Base-by-base conservation (phyloP, 306 rosid genomes). In the Canavalia gladiata region DNA sequence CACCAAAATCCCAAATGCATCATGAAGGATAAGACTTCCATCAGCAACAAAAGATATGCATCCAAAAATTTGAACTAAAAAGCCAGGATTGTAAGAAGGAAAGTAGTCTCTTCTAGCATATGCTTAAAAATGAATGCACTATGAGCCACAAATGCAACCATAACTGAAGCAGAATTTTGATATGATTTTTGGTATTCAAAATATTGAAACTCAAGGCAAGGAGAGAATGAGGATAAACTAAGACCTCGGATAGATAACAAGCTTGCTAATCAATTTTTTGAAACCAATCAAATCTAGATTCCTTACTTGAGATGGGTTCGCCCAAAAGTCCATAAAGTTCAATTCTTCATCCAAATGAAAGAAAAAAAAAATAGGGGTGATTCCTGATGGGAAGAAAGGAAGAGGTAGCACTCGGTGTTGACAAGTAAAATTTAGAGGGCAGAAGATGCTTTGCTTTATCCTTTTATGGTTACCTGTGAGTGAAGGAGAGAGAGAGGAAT, bases 361-460 rank as follows among this genome's bases (percentile, higher is more conserved):
- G 65, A 62, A 46, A 30, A 54, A 4, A 33, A 67, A 75, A 60
- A 62, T 33, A 62, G 28, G 9, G 51, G 34, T 31, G 76, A 77
- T 80, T 83, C 29, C 29, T 5, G 33, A 28, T 45, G 74, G 74
- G 46, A 58, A 88, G 64, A 62, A 82, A 28, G 79, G 63, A 69
- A 79, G 84, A 71, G 35, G 81, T 47, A 51, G 73, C 41, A 85
- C 85, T 87, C 67, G 89, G 87, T 68, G 65, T 85, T 56, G 68
- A 84, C 9, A 69, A 63, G 83, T 57, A 35, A 84, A 84, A 56
- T 45, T 65, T 45, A 81, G 75, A 54, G 49, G 37, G 58, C 3
- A 81, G 68, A 74, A 63, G 82, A 91, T 89, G 85, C 94, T 80
- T 90, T 84, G 91, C 97, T 86, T 93, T 79, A 80, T 66, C 35